Base-by-base conservation (phyloP, 495 filamentous ascomycete genomes). In the Xylaria curta region DNA sequence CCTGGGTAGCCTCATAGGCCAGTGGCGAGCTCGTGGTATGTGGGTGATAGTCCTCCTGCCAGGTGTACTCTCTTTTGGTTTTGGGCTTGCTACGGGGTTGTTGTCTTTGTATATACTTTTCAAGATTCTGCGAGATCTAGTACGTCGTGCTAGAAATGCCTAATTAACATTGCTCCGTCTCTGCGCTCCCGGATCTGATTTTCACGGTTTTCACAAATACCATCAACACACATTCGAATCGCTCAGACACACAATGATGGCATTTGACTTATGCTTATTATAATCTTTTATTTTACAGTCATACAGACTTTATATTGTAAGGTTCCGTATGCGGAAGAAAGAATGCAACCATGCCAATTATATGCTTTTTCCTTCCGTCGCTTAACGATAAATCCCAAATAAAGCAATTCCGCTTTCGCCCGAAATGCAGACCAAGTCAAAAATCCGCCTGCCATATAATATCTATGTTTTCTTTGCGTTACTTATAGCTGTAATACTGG, bases 341-440 rank as follows among this genome's bases (percentile, higher is more conserved):
- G 21, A 65, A 65, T 65, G 44, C 62, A 65, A 46, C 33, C 33
- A 26, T 65, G 26, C 62, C 44, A n/a, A 26, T 66, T 66, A 53
- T 36, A 53, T 31, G 63, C 63, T 66, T 66, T 51, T 53, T 7
- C 44, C 12, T 21, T 19, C 46, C 31, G 58, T 66, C 42, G 62
- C 62, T 10, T 53, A 8, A 40, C 46, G 36, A 21, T 17, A 31
- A 66, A 53, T 19, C 31, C 63, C 62, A 33, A 19, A 13, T 4
- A 40, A 51, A 2, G 53, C 53, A 56, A 56, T 56, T 56, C 31
- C 44, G 26, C 40, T 17, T 64, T 10, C 4, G 31, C 42, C 62
- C 6, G 4, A 65, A 3, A 47, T 65, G 42, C 62, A 65, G 26
- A 65, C 62, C 24, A 65, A 33, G 19, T 66, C 46, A 40, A 66